Percentiles rank a stretch among this genome's conserved stretches.
phyloP scores from a whole-genome alignment of 2,329 filamentous ascomycete genomes.

The Colletotrichum kahawae region DNA sequence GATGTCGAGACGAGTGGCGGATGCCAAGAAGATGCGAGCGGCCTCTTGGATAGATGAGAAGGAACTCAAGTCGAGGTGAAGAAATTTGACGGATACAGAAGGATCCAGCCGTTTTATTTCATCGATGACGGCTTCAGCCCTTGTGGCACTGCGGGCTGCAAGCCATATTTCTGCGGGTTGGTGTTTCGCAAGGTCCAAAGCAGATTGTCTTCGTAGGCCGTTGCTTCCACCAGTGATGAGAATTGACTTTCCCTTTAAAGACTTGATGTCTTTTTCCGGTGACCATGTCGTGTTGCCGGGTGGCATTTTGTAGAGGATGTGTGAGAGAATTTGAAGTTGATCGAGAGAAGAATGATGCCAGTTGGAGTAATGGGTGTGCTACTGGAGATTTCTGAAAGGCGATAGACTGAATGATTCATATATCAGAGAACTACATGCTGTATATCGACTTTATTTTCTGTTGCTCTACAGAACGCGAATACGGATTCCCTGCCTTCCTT shows the following conservation, averaged over 20 bases:
- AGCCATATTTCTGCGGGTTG: slow-evolving; percentile 58
- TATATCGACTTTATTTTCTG: background rate
- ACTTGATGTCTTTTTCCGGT: slow-evolving; percentile 37
- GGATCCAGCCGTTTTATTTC: slow-evolving; percentile 34
- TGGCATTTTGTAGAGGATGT: background rate
- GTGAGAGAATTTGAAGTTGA: background rate
- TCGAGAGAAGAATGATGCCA: background rate
- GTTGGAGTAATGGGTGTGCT: background rate
- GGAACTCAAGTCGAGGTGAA: slow-evolving; percentile 49
- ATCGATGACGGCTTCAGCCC: slow-evolving; percentile 36
- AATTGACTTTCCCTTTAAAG: slow-evolving; percentile 52
- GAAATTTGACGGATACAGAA: slow-evolving; percentile 26
- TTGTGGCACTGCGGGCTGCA: slow-evolving; percentile 49
- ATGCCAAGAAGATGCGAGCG: slow-evolving; percentile 36
- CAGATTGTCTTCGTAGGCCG: background rate
- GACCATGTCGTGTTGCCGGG: background rate
- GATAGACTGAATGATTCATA: background rate
- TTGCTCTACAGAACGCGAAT: background rate
- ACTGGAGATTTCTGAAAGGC: background rate
- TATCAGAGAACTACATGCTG: background rate
- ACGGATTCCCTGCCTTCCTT: background rate
- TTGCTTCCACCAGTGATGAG: slow-evolving; percentile 50
- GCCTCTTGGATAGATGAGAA: slow-evolving; percentile 46
- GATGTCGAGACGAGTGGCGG: slow-evolving; percentile 41
- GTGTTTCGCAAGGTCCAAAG: slow-evolving; percentile 34